Base-by-base conservation (phyloP, 23 red algal species). In the Gracilaria caudata region DNA sequence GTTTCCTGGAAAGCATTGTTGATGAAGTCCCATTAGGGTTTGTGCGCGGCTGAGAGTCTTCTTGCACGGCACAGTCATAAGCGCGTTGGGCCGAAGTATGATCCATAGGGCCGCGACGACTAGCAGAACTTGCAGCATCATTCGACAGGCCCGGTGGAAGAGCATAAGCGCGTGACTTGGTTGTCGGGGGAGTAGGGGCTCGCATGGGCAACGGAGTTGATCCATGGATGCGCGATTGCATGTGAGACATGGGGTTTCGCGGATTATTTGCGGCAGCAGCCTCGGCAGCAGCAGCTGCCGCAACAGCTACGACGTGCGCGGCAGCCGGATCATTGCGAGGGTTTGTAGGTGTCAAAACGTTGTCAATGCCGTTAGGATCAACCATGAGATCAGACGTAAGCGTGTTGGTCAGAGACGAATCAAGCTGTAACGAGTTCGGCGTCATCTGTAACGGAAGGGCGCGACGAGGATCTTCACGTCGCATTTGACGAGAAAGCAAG, bases 101-200 rank as follows among this genome's bases (percentile, higher is more conserved):
- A 86, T 86, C 82, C 35, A 86, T 54, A 23, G 64, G 47, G 24
- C 82, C 82, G 58, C 82, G 61, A 46, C 82, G 61, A 55, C 82
- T 86, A 2, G 82, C 82, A 21, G 82, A 73, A 45, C 82, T 86
- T 12, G 61, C 58, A 19, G 82, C 82, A 71, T 86, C 82, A 25
- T 45, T 86, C 2, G 70, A n/a, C 2, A 75, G 70, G 70, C 70
- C 70, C 40, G 70, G 70, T 47, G 47, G 70, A 13, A 49, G 19
- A 0, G 70, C 11, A 36, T 75, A 75, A 47, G 70, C 39, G 70
- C 70, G 70, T 43, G 70, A 75, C 43, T 75, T 75, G 39, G 37
- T 17, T 17, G 70, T 49, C 12, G 70, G 37, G 8, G 70, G 40
- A 16, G 70, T 75, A 45, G 70, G 70, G 26, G 70, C 70, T 17